Percentiles rank a stretch among this genome's conserved stretches.
These are phyloP conservation scores for Fistulinella cinereoalba DNA, from an alignment of 1,284 basidiomycete species.

Conservation along the genomic window DNA sequence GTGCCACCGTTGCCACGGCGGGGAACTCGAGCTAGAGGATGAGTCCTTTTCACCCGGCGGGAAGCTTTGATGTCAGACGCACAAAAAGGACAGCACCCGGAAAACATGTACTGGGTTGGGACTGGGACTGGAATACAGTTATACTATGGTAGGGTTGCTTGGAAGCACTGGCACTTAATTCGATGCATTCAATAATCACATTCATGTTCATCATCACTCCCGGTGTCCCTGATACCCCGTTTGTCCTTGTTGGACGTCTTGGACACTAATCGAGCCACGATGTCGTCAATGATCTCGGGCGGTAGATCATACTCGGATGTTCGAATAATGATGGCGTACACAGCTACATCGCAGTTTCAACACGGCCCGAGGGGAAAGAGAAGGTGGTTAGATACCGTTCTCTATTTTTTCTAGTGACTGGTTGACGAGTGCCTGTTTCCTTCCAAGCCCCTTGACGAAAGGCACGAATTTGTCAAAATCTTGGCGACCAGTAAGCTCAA, in stretches of 20 bases:
- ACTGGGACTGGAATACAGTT: too few species aligned
- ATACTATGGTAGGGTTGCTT: neutral
- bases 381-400: constrained; percentile 54
- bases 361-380: neutral
- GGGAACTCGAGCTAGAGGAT: constrained; percentile 15
- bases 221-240: constrained; percentile 11
- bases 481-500: constrained; percentile 28
- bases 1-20: too few species aligned
- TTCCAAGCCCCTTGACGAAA: constrained; percentile 69
- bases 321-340: constrained; percentile 67
- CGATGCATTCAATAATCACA: constrained; percentile 24
- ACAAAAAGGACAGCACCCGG: too few species aligned
- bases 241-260: constrained; percentile 26
- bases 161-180: too few species aligned
- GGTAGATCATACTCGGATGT: constrained; percentile 69
- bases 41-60: neutral
- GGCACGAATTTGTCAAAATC: constrained; percentile 77
- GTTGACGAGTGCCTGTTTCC: constrained; percentile 85
- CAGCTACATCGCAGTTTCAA: constrained; percentile 42
- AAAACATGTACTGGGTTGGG: too few species aligned
- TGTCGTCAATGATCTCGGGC: constrained; percentile 62
- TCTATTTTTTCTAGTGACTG: constrained; percentile 93
- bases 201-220: constrained; percentile 29
- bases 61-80: too few species aligned
- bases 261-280: constrained; percentile 52